Conservation (phyloP, 305 asterid genomes). For the Rubia occidens region DNA sequence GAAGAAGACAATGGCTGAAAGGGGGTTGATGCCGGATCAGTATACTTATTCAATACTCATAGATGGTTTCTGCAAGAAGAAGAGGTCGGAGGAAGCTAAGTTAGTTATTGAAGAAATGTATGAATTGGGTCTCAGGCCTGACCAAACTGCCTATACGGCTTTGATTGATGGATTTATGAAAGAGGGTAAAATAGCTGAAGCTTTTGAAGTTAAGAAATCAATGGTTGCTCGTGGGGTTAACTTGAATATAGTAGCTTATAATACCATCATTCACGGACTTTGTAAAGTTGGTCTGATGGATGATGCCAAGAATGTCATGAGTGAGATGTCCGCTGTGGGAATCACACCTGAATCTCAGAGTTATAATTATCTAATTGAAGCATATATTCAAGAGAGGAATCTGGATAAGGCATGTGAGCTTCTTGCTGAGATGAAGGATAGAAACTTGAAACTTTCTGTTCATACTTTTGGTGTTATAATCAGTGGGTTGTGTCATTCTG, state of each 20-base stretch:
- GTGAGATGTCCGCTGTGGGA: slow-evolving; percentile 54
- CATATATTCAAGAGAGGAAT: slow-evolving; percentile 40
- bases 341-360: slow-evolving; percentile 53
- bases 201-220: slow-evolving; percentile 45
- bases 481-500: slow-evolving; percentile 45
- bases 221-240: slow-evolving; percentile 55
- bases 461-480: slow-evolving; percentile 51
- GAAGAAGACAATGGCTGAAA: slow-evolving; percentile 47
- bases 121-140: slow-evolving; percentile 44
- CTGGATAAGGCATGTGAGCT: slow-evolving; percentile 50
- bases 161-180: slow-evolving; percentile 69
- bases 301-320: slow-evolving; percentile 40
- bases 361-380: slow-evolving; percentile 52
- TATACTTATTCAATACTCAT: slow-evolving; percentile 56
- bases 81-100: slow-evolving; percentile 57
- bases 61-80: slow-evolving; percentile 56
- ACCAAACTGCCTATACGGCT: slow-evolving; percentile 49
- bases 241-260: slow-evolving; percentile 54
- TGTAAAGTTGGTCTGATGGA: slow-evolving; percentile 56
- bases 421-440: slow-evolving; percentile 56
- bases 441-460: slow-evolving; percentile 54
- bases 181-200: slow-evolving; percentile 55
- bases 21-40: slow-evolving; percentile 57
- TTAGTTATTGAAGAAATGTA: slow-evolving; percentile 58
- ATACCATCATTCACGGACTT: slow-evolving; percentile 55